phyloP scores from a whole-genome alignment of 352 stramenopile species.

The Phytophthora melonis region DNA sequence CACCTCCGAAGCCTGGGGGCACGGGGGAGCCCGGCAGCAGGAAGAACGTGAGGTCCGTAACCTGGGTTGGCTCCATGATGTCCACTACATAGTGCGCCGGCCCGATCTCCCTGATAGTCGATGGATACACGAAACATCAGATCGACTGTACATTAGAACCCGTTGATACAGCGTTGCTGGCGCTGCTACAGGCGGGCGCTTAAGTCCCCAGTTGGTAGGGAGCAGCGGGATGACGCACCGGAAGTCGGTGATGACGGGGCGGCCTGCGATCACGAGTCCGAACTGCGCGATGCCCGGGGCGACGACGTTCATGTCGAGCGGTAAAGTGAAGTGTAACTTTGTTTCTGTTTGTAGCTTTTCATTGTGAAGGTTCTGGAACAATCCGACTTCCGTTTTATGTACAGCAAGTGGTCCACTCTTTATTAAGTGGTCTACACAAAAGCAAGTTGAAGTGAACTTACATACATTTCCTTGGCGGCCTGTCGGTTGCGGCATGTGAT shows the following conservation, averaged over 20 bases:
- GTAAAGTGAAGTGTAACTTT: constrained; percentile 10
- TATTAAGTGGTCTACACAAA: neutral
- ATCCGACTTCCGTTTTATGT: neutral
- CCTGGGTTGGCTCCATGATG: constrained; percentile 60
- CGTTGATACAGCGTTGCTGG: neutral
- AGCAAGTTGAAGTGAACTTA: no score
- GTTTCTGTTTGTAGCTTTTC: neutral
- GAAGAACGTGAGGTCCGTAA: constrained; percentile 84
- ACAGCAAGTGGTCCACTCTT: neutral
- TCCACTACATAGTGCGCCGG: constrained; percentile 72
- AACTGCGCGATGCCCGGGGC: constrained; percentile 57
- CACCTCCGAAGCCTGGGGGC: constrained; percentile 62
- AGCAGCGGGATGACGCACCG: constrained; percentile 28
- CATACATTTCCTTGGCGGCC: no score
- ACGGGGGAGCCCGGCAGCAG: constrained; percentile 69
- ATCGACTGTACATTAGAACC: neutral
- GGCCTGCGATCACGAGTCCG: constrained; percentile 71
- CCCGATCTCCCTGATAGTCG: constrained; percentile 55
- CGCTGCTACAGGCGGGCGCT: neutral
- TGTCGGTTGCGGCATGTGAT: no score
- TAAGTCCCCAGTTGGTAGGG: neutral
- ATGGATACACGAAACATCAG: neutral
- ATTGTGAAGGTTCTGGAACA: constrained; percentile 27
- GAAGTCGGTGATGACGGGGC: constrained; percentile 75
- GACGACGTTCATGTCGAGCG: constrained; percentile 36